Conservation (phyloP, 1,284 basidiomycete genomes). For the Taiwanofungus camphoratus region DNA sequence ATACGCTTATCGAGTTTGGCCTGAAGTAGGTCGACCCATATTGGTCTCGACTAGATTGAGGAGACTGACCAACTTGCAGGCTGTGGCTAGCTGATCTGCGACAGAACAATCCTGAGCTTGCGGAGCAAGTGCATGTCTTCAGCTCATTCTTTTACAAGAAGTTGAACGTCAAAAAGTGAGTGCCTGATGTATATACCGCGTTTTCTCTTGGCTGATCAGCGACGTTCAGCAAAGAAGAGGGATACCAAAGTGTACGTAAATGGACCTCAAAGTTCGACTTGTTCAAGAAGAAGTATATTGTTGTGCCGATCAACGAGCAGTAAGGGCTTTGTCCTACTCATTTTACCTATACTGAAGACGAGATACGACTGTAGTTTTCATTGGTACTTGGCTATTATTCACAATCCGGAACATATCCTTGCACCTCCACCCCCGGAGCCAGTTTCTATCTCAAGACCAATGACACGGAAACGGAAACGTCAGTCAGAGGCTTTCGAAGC, state of each 20-base stretch:
- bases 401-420: slow-evolving; percentile 68
- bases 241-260: slow-evolving; percentile 83
- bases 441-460: slow-evolving; percentile 18
- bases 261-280: slow-evolving; percentile 90
- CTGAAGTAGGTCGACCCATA: slow-evolving; percentile 59
- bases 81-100: slow-evolving; percentile 61
- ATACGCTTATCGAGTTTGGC: slow-evolving; percentile 94
- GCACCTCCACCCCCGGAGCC: slow-evolving; percentile 36
- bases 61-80: slow-evolving; percentile 34
- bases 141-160: slow-evolving; percentile 98
- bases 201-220: slow-evolving; percentile 1
- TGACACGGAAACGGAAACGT: slow-evolving; percentile 29
- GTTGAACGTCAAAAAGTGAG: slow-evolving; percentile 67
- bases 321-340: slow-evolving; percentile 31
- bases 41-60: neutral
- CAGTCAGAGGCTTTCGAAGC: slow-evolving; percentile 11
- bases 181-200: slow-evolving; percentile 5
- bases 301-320: slow-evolving; percentile 97
- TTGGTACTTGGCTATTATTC: slow-evolving; percentile 96
- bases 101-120: slow-evolving; percentile 50
- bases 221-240: slow-evolving; percentile 46
- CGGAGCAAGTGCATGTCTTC: slow-evolving; percentile 82
- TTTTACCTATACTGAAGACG: slow-evolving; percentile 2
- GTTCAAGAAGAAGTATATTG: slow-evolving; percentile 88
- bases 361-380: slow-evolving; percentile 57